phyloP scores from a whole-genome alignment of 129 eudicot species.

The Saposhnikovia divaricata region DNA sequence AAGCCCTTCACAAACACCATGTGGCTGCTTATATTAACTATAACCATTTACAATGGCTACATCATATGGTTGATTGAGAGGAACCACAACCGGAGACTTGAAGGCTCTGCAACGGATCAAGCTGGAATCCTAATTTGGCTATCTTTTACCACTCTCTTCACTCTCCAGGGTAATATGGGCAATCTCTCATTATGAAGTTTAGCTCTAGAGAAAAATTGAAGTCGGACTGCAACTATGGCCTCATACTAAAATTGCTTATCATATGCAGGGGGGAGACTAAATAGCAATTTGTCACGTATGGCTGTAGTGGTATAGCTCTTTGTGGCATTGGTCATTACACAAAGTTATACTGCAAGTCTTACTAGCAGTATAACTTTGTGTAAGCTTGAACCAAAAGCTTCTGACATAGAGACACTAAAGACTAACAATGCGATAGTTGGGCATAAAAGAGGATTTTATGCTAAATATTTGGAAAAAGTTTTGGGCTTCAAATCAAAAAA shows the following conservation, averaged over 20 bases:
- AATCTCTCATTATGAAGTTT: too few species aligned
- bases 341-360: slow-evolving; percentile 10
- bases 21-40: background rate
- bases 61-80: slow-evolving; percentile 3
- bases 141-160: slow-evolving; percentile 3
- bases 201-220: too few species aligned
- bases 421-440: background rate
- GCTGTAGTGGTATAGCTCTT: background rate
- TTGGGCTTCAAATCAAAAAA: background rate
- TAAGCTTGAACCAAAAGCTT: background rate
- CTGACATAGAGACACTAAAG: slow-evolving; percentile 6
- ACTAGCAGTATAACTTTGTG: too few species aligned
- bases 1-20: slow-evolving; percentile 7
- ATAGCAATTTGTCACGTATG: slow-evolving; percentile 7
- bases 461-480: background rate
- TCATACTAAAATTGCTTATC: too few species aligned
- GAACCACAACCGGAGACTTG: background rate
- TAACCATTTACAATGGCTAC: slow-evolving; percentile 5
- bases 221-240: background rate
- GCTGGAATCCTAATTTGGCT: background rate
- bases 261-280: slow-evolving; percentile 1
- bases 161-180: background rate
- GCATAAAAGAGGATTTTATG: background rate
- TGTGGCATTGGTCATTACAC: slow-evolving; percentile 6
- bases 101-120: background rate